Conservation (phyloP, 148 eudicot species). For the Vaccinium darrowii region DNA sequence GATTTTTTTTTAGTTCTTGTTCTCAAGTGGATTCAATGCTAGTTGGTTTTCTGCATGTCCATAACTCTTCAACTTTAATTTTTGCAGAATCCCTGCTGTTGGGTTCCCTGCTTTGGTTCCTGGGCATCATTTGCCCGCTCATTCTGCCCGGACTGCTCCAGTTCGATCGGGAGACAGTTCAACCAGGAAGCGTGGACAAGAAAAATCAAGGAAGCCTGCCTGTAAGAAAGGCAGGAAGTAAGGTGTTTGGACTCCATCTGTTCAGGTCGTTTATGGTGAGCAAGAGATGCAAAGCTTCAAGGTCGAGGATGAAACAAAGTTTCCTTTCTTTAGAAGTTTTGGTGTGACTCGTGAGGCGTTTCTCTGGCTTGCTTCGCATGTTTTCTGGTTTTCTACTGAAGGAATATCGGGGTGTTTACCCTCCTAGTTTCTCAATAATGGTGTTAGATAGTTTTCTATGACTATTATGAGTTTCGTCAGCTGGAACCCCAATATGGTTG, state of each 20-base stretch:
- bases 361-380: constrained; percentile 3
- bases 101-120: constrained; percentile 99
- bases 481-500: constrained; percentile 1
- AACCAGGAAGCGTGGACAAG: constrained; percentile 47
- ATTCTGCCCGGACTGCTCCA: constrained; percentile 44
- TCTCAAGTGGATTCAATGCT: too few relatives aligned
- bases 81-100: constrained; percentile 99
- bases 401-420: neutral
- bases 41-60: neutral
- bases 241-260: constrained; percentile 23
- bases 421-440: neutral
- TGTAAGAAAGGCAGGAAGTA: constrained; percentile 47
- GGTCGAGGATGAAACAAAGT: constrained; percentile 64
- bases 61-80: neutral
- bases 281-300: constrained; percentile 79
- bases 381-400: neutral
- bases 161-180: constrained; percentile 44
- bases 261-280: constrained; percentile 41
- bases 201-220: constrained; percentile 49
- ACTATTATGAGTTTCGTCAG: neutral
- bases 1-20: neutral
- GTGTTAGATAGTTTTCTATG: neutral
- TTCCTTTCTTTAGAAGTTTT: constrained; percentile 12
- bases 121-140: constrained; percentile 77
- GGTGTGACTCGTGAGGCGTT: constrained; percentile 12